A percentile compares a stretch with the other conserved stretches of the same genome.
These are phyloP conservation scores for Picea glauca DNA, from an alignment of 75 land plant genomes.

Conservation along the genomic window DNA sequence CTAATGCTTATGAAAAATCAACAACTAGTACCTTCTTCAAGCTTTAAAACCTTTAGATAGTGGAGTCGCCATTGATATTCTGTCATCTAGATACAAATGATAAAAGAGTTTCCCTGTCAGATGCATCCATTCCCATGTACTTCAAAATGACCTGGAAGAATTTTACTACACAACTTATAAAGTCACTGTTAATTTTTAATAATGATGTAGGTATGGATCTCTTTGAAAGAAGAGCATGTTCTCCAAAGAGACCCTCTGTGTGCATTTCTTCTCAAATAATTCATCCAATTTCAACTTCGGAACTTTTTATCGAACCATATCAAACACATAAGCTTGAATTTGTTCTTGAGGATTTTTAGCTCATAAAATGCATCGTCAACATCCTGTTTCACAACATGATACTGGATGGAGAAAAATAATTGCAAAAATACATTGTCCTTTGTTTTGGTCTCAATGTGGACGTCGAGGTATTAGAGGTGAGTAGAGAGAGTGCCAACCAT, in stretches of 20 bases:
- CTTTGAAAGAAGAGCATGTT: conserved; percentile 94
- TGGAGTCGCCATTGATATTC: no score
- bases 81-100: no score
- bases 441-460: conserved; percentile 90
- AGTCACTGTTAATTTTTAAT: conserved; percentile 69
- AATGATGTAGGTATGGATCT: conserved; percentile 95
- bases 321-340: no score
- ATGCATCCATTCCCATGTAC: conserved; percentile 84
- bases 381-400: conserved; percentile 31
- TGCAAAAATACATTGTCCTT: conserved; percentile 43
- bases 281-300: no score
- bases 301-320: no score
- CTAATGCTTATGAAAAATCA: no score
- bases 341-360: no score
- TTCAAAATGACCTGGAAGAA: conserved; percentile 79
- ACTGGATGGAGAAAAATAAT: conserved; percentile 13
- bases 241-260: conserved; percentile 78
- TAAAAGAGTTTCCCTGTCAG: conserved; percentile 38
- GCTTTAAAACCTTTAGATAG: no score
- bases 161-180: conserved; percentile 72
- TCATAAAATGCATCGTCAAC: conserved; percentile 50
- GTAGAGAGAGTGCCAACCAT: conserved; percentile 81
- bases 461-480: conserved; percentile 76
- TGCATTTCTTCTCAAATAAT: no score
- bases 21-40: no score